Evolutionary conservation across 1,284 basidiomycete genomes (phyloP), one percentile per base, ranked within the genome.

Genomic region (Gomphus sp.): DNA sequence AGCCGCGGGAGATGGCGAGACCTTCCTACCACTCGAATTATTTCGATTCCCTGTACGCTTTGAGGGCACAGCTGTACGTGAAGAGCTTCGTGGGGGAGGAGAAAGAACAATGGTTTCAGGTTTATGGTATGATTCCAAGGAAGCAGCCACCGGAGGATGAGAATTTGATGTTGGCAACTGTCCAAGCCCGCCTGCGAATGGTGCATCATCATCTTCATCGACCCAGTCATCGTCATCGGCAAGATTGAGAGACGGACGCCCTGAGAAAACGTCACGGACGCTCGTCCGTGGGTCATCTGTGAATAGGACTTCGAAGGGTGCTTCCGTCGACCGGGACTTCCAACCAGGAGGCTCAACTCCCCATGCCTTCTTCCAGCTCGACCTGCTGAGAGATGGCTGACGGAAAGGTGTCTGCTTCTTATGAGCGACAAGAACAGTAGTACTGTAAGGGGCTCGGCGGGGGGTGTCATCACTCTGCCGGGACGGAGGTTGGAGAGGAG

Each of bases 341-440:
- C 89, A 91, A 7, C 89, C 88, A 7, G 89, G 89, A 4, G 89
- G 89, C 66, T 91, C 89, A 36, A 84, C 72, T 0, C 89, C 89
- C 89, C 89, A 91, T 8, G 85, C 82, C 70, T 89, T 90, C 76
- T 89, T 91, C 89, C 89, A 91, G 67, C 87, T 87, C 18, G 85
- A 83, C n/a, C 87, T 79, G 28, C 84, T 80, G 41, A 83, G 65
- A n/a, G 71, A 71, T 10, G 84, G 82, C 62, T 80, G 84, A 64
- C 73, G 72, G 66, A 89, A 89, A 1, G 85, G 80, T 1, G 80
- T 84, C 60, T 79, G 74, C 44, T 85, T 79, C 69, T 89, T 90
- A 68, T 89, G 86, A 14, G 89, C 89, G 41, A 90, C 74, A 64
- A 90, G 88, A 1, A 82, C 82, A 16, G 81, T 76, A 47, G 70